Percentiles rank a stretch among this genome's conserved stretches.
These are phyloP conservation scores for Heliosperma pusillum DNA, from an alignment of 148 eudicot genomes.

Conservation along the genomic window DNA sequence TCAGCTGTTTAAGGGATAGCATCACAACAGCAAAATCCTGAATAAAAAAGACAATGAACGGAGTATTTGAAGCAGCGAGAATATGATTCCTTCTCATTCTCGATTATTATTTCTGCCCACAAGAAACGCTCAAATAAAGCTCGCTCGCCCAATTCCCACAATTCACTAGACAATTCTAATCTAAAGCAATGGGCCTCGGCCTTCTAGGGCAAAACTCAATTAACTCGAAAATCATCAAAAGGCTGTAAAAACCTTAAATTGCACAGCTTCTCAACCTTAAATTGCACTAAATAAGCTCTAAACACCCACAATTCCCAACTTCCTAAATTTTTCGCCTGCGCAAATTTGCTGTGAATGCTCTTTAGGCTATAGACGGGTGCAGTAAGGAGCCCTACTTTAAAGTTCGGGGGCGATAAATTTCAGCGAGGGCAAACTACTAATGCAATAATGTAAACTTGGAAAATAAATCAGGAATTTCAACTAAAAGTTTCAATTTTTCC, in stretches of 20 bases:
- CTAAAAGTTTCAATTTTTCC: too few relatives aligned
- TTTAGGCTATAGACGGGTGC: too few relatives aligned
- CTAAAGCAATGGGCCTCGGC: neutral
- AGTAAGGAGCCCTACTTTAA: too few relatives aligned
- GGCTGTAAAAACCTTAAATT: neutral
- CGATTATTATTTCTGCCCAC: too few relatives aligned
- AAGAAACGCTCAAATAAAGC: neutral
- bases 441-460: too few relatives aligned
- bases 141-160: neutral
- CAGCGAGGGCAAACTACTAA: too few relatives aligned
- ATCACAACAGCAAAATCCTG: too few relatives aligned
- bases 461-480: too few relatives aligned
- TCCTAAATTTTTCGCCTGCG: neutral
- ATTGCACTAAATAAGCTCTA: neutral
- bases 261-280: neutral
- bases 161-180: neutral
- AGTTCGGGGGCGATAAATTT: too few relatives aligned
- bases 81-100: neutral
- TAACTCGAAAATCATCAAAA: neutral
- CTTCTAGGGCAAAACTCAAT: neutral
- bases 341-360: neutral
- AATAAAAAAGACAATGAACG: too few relatives aligned
- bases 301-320: conserved; percentile 15
- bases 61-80: too few relatives aligned
- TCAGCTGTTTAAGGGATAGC: too few relatives aligned